Percentiles rank a stretch among this genome's conserved stretches.
Evolutionary conservation across 306 rosid species (phyloP).

Genomic region (Alnus rubra): DNA sequence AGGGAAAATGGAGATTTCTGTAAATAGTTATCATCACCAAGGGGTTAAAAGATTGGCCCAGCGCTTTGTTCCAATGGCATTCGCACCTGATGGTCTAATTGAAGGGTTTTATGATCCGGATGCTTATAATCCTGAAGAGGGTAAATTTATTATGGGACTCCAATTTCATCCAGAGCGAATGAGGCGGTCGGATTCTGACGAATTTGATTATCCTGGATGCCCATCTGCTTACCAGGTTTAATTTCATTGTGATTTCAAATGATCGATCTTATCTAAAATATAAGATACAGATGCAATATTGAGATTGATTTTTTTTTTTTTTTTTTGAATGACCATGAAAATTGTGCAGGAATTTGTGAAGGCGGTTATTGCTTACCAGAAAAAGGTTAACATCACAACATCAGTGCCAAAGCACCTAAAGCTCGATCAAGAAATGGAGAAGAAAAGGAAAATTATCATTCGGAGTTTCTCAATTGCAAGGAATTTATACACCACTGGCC

Average conservation of each 20-base stretch:
- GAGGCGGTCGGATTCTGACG: conserved; percentile 71
- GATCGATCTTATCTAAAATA: not conserved
- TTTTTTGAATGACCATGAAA: conserved; percentile 5
- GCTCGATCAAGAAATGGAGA: conserved; percentile 72
- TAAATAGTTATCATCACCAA: conserved; percentile 95
- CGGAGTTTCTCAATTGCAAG: conserved; percentile 83
- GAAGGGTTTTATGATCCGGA: conserved; percentile 92
- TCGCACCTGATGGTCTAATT: conserved; percentile 74
- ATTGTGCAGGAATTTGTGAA: conserved; percentile 77
- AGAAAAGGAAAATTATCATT: conserved; percentile 51
- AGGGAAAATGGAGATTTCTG: conserved; percentile 58
- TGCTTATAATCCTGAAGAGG: conserved; percentile 87
- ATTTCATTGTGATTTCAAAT: not conserved
- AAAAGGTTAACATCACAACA: conserved; percentile 48
- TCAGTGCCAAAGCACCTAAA: conserved; percentile 42
- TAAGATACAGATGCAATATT: not conserved
- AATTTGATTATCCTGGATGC: conserved; percentile 89
- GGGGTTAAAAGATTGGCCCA: conserved; percentile 86
- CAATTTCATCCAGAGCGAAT: conserved; percentile 95
- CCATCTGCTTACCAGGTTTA: conserved; percentile 81
- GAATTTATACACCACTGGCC: conserved; percentile 55
- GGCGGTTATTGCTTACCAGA: conserved; percentile 79
- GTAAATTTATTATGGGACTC: conserved; percentile 92
- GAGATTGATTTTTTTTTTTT: not conserved
- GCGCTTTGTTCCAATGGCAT: conserved; percentile 85